phyloP scores from a whole-genome alignment of 2,329 filamentous ascomycete genomes.

The Elsinoe australis region DNA sequence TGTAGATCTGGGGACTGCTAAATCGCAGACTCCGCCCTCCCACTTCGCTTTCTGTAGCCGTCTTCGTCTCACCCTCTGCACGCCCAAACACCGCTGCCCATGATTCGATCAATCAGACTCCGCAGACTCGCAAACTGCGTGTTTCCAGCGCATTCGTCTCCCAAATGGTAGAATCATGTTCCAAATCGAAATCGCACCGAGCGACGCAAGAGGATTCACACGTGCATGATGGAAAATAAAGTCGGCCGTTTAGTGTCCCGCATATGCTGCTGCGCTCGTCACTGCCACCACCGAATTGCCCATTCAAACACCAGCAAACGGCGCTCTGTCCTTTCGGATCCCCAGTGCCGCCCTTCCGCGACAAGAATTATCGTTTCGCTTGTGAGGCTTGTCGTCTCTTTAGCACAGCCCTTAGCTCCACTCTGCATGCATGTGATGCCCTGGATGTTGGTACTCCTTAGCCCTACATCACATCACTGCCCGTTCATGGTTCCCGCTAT shows the following conservation, averaged over 20 bases:
- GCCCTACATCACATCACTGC: conserved; percentile 12
- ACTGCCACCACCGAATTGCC: conserved; percentile 11
- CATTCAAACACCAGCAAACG: not conserved
- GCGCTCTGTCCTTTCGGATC: too few relatives aligned
- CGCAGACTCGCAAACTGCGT: too few relatives aligned
- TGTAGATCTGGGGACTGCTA: too few relatives aligned
- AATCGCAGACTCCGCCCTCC: not conserved
- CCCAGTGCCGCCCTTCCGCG: not conserved
- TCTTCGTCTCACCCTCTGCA: too few relatives aligned
- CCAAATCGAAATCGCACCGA: not conserved
- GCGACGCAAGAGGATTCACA: not conserved
- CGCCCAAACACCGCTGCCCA: too few relatives aligned
- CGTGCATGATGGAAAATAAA: not conserved
- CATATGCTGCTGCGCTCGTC: conserved; percentile 1
- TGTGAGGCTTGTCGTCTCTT: conserved; percentile 7
- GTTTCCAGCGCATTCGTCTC: not conserved
- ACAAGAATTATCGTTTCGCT: conserved; percentile 1
- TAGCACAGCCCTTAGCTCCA: conserved; percentile 13
- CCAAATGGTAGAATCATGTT: too few relatives aligned
- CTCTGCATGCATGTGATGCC: conserved; percentile 10
- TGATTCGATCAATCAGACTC: too few relatives aligned
- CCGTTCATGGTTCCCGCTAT: not conserved
- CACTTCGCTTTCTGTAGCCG: not conserved
- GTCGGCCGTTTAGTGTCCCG: not conserved
- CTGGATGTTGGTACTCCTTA: conserved; percentile 1